phyloP scores from a whole-genome alignment of 805 yeast species.

The Debaryomyces prosopidis region DNA sequence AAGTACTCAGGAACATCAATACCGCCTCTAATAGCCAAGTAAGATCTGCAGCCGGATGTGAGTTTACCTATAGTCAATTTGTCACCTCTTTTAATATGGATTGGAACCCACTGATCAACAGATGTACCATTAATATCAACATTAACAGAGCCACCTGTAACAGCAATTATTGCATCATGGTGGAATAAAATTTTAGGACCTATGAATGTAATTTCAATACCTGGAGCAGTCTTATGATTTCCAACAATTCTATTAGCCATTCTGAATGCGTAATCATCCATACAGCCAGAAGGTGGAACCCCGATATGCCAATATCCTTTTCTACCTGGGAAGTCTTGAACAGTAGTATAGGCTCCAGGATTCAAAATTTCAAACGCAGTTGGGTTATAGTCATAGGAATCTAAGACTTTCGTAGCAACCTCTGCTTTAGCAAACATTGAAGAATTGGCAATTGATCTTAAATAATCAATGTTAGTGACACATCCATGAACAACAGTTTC shows the following conservation, averaged over 20 bases:
- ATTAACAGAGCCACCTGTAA: constrained; percentile 82
- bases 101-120: constrained; percentile 70
- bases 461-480: constrained; percentile 84
- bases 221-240: constrained; percentile 79
- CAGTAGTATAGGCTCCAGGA: constrained; percentile 82
- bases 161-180: constrained; percentile 70
- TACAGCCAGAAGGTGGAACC: constrained; percentile 98
- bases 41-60: constrained; percentile 81
- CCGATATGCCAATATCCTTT: constrained; percentile 86
- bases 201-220: constrained; percentile 80
- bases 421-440: constrained; percentile 79
- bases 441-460: constrained; percentile 82
- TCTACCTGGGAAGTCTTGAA: constrained; percentile 97
- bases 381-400: constrained; percentile 75
- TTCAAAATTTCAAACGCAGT: constrained; percentile 79
- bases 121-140: constrained; percentile 63
- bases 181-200: constrained; percentile 91
- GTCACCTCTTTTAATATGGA: constrained; percentile 72
- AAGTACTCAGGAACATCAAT: constrained; percentile 91
- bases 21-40: constrained; percentile 89
- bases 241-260: constrained; percentile 91
- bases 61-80: constrained; percentile 80
- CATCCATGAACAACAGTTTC: constrained; percentile 90
- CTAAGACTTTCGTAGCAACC: constrained; percentile 86
- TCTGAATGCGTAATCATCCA: constrained; percentile 91